These are phyloP conservation scores for Leishmania amazonensis DNA, from an alignment of 208 protist species.

Conservation along the genomic window DNA sequence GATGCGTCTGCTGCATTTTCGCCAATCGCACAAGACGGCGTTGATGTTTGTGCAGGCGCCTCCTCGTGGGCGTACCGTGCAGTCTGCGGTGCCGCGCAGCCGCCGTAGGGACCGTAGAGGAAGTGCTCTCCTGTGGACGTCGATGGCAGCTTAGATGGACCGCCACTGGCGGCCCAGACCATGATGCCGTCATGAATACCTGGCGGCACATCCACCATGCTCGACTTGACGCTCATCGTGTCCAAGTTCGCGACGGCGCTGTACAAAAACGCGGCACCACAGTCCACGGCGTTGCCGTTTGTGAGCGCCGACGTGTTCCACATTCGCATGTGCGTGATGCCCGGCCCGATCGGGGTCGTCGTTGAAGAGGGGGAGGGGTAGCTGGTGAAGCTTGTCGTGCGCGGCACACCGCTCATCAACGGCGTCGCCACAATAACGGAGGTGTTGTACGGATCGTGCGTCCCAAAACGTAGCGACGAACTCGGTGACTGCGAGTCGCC, in stretches of 20 bases:
- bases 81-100: neutral
- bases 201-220: neutral
- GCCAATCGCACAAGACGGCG: neutral
- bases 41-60: neutral
- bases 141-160: neutral
- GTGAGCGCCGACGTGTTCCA: neutral
- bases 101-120: neutral
- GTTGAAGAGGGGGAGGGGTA: conserved; percentile 13
- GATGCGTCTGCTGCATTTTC: neutral
- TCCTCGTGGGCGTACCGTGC: neutral
- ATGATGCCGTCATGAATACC: neutral
- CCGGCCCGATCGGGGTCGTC: conserved; percentile 12
- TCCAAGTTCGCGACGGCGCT: conserved; percentile 1
- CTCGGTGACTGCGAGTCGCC: conserved; percentile 7
- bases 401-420: conserved; percentile 2
- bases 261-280: neutral
- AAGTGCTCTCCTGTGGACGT: neutral
- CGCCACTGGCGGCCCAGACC: neutral
- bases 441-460: conserved; percentile 28
- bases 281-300: neutral
- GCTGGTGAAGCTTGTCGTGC: conserved; percentile 14
- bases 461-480: conserved; percentile 10
- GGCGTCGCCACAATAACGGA: conserved; percentile 10
- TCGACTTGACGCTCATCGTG: conserved; percentile 2
- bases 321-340: neutral